Percentiles rank a stretch among this genome's conserved stretches.
Evolutionary conservation across 2,329 filamentous ascomycete genomes (phyloP).

Genomic region (Sporothrix variecibatus): DNA sequence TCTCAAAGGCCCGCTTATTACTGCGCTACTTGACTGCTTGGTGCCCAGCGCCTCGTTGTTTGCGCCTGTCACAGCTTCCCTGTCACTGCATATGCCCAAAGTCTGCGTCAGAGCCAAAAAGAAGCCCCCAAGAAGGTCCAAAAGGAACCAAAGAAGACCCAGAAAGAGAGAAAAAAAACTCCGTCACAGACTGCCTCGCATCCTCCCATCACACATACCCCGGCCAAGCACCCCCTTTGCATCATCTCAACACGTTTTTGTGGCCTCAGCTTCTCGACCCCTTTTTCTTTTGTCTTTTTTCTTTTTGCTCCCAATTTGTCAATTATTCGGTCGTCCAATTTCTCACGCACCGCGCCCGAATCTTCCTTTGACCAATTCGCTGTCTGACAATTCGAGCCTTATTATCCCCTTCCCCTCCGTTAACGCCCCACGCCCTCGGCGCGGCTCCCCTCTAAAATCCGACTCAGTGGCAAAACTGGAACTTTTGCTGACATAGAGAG

Average conservation of each 20-base stretch:
- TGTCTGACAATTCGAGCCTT: constrained; percentile 13
- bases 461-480: constrained; percentile 27
- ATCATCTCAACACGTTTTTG: not conserved
- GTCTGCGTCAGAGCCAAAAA: constrained; percentile 14
- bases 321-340: not conserved
- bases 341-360: constrained; percentile 4
- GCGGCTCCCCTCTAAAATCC: constrained; percentile 26
- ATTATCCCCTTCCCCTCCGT: constrained; percentile 18
- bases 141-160: not conserved
- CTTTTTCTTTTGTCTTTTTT: constrained; percentile 12
- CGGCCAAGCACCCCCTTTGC: constrained; percentile 4
- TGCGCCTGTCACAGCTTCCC: constrained; percentile 21
- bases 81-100: constrained; percentile 15
- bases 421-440: constrained; percentile 20
- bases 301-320: not conserved
- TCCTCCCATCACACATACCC: constrained; percentile 4
- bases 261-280: not conserved
- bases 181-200: constrained; percentile 13
- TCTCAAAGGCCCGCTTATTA: constrained; percentile 16
- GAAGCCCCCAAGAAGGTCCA: not conserved
- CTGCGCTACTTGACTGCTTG: not conserved
- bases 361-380: not conserved
- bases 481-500: constrained; percentile 27
- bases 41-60: constrained; percentile 6
- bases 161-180: constrained; percentile 16